A percentile compares a stretch with the other conserved stretches of the same genome.
Conservation (phyloP, 2,329 filamentous ascomycete species). For the Pseudocercospora musae region DNA sequence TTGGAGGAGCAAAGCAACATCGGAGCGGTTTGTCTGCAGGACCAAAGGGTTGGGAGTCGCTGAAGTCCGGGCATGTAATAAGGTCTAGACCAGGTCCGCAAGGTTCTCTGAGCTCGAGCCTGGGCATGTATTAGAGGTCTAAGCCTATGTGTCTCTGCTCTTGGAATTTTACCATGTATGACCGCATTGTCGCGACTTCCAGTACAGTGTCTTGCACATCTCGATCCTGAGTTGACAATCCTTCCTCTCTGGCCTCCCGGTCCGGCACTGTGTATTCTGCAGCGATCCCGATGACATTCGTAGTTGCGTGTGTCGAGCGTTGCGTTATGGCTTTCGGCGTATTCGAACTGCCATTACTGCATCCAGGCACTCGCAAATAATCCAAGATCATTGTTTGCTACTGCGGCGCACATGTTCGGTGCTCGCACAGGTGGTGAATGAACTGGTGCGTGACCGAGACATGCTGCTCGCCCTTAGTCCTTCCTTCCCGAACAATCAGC, state of each 20-base stretch:
- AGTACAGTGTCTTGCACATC: slow-evolving; percentile 50
- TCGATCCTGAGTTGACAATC: neutral
- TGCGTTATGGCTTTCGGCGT: neutral
- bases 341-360: neutral
- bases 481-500: neutral
- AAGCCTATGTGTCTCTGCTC: neutral
- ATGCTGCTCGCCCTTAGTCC: neutral
- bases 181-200: slow-evolving; percentile 45
- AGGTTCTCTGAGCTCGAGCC: slow-evolving; percentile 44
- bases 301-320: neutral
- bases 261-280: neutral
- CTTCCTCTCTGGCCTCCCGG: neutral
- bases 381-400: too few relatives aligned
- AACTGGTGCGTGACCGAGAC: too few relatives aligned
- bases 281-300: neutral
- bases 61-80: slow-evolving; percentile 40
- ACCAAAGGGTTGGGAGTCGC: slow-evolving; percentile 24
- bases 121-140: slow-evolving; percentile 1
- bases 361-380: neutral
- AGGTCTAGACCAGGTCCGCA: slow-evolving; percentile 43
- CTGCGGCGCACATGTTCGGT: too few relatives aligned
- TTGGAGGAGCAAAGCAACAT: slow-evolving; percentile 18
- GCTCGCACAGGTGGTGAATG: too few relatives aligned
- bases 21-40: slow-evolving; percentile 25
- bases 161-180: slow-evolving; percentile 43